These are phyloP conservation scores for Amaranthus palmeri DNA, from an alignment of 148 eudicot species.

Conservation along the genomic window DNA sequence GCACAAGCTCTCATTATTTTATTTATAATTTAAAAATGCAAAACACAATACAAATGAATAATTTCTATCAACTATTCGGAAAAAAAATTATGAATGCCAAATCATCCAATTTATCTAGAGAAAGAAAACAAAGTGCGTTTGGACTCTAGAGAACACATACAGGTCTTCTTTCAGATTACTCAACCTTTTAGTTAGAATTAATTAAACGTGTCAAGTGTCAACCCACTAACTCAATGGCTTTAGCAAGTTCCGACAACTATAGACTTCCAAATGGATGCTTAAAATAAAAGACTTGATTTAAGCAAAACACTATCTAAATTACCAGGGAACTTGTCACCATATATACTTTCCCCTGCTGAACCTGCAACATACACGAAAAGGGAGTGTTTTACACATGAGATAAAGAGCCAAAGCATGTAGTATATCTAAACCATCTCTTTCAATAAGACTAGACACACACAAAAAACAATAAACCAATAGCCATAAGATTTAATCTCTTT, in stretches of 20 bases:
- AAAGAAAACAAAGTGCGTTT: no score
- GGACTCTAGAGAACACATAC: background rate
- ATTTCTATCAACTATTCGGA: no score
- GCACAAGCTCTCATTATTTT: no score
- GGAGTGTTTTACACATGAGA: background rate
- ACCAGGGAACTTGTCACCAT: constrained; percentile 91
- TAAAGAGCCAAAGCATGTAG: background rate
- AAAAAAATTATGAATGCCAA: no score
- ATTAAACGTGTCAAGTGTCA: background rate
- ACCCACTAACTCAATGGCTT: background rate
- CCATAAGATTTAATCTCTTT: no score
- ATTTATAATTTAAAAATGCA: no score
- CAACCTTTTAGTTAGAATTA: background rate
- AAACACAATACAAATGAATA: no score
- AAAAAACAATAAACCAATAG: no score
- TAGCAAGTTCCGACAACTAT: no score
- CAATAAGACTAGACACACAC: background rate
- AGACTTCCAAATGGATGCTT: background rate
- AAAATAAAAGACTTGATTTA: background rate
- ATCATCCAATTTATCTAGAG: no score
- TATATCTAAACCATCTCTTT: background rate
- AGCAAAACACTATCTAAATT: constrained; percentile 1
- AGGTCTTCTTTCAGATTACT: background rate
- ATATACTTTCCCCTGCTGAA: constrained; percentile 86
- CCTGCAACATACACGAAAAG: constrained; percentile 40